phyloP scores from a whole-genome alignment of 2,329 filamentous ascomycete species.

The Periconia macrospinosa region DNA sequence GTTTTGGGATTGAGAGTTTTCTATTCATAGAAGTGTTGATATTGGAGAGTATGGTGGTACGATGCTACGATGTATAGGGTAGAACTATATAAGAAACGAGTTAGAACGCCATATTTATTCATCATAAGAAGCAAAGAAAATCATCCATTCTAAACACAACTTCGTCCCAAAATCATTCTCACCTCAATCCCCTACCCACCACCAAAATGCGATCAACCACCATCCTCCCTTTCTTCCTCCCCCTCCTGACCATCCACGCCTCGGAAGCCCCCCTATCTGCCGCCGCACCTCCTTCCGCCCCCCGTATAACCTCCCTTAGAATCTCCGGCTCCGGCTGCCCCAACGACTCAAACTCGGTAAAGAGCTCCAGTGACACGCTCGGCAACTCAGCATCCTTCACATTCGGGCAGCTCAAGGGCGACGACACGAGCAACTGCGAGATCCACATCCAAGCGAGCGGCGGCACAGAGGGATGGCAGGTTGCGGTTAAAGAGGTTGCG shows the following conservation, averaged over 20 bases:
- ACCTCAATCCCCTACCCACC: too few species aligned
- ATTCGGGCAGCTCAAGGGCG: constrained; percentile 27
- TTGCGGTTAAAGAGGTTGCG: constrained; percentile 26
- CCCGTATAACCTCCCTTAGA: constrained; percentile 26
- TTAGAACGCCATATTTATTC: too few species aligned
- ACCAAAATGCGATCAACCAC: too few species aligned
- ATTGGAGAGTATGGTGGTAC: too few species aligned
- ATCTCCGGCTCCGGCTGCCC: constrained; percentile 34
- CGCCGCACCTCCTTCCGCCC: constrained; percentile 23
- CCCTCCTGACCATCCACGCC: constrained; percentile 10
- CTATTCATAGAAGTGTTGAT: too few species aligned
- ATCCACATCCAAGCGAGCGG: constrained; percentile 31
- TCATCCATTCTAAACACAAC: too few species aligned
- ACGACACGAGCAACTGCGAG: constrained; percentile 31
- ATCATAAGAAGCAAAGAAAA: too few species aligned
- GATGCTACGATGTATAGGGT: too few species aligned
- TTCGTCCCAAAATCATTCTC: too few species aligned
- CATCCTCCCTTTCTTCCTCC: too few species aligned
- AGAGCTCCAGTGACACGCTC: constrained; percentile 14
- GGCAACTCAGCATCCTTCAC: constrained; percentile 25
- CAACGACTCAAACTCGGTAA: constrained; percentile 26
- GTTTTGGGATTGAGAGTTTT: too few species aligned
- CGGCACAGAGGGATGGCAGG: constrained; percentile 30
- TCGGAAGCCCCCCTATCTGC: constrained; percentile 14
- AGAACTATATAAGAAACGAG: too few species aligned